Conservation (phyloP, 257 asterid genomes). For the Solanum ahanhuiri region DNA sequence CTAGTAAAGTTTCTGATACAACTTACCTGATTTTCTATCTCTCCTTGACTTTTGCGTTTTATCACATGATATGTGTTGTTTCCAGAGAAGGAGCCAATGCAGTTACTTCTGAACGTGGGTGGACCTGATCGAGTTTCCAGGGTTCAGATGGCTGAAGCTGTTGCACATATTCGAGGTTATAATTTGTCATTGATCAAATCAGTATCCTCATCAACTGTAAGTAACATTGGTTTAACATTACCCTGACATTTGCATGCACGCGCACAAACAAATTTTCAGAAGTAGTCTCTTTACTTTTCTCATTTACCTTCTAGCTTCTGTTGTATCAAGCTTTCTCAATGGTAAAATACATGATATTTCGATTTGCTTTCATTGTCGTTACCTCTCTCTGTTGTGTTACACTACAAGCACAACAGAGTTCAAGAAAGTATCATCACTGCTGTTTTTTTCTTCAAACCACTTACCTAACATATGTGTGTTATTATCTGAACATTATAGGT, state of each 20-base stretch:
- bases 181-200: slow-evolving; percentile 54
- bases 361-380: background rate
- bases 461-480: background rate
- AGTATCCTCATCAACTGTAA: slow-evolving; percentile 79
- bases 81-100: slow-evolving; percentile 46
- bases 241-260: background rate
- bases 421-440: background rate
- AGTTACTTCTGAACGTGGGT: slow-evolving; percentile 64
- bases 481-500: slow-evolving; percentile 31
- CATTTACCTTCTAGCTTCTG: background rate
- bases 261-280: background rate
- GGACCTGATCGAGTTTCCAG: slow-evolving; percentile 87
- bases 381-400: background rate
- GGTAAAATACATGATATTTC: background rate
- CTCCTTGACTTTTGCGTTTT: background rate
- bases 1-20: background rate
- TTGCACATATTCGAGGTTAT: slow-evolving; percentile 59
- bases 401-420: background rate
- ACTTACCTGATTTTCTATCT: background rate
- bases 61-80: slow-evolving; percentile 2
- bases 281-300: background rate
- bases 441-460: background rate
- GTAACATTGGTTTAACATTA: background rate
- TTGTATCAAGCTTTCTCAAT: background rate
- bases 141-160: slow-evolving; percentile 95